A percentile compares a stretch with the other conserved stretches of the same genome.
Evolutionary conservation across 179 eudicot genomes (phyloP).

Genomic region (Spergularia azorica): DNA sequence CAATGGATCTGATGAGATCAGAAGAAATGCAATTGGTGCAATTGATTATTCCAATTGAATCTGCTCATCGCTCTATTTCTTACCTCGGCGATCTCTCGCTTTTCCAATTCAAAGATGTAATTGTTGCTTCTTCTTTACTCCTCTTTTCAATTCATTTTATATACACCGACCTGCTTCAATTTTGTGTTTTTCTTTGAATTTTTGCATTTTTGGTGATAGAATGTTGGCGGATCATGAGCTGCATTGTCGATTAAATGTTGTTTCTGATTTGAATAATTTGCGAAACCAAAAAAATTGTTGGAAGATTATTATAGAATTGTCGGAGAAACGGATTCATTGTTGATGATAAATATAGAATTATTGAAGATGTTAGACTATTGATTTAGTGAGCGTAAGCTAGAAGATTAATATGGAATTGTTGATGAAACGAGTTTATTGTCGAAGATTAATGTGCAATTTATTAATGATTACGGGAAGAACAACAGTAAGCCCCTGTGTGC

Average conservation of each 20-base stretch:
- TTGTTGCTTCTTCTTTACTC: conserved; percentile 13
- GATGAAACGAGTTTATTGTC: too few species aligned
- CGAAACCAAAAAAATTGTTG: conserved; percentile 5
- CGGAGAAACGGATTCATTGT: neutral
- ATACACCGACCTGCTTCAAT: neutral
- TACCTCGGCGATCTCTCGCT: conserved; percentile 79
- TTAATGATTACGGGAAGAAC: too few species aligned
- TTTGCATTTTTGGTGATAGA: neutral
- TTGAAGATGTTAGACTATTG: neutral
- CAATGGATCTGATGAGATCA: conserved; percentile 79
- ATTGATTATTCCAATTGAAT: conserved; percentile 69
- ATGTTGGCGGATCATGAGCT: neutral
- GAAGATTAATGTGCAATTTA: too few species aligned
- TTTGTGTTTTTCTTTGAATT: neutral
- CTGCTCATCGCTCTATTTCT: conserved; percentile 67
- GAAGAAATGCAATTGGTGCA: conserved; percentile 78
- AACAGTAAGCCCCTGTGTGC: too few species aligned
- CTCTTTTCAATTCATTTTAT: neutral
- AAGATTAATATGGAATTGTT: too few species aligned
- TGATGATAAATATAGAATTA: neutral
- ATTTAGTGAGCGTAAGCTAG: neutral
- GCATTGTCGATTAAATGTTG: conserved; percentile 1
- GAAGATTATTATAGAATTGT: neutral
- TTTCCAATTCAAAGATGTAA: conserved; percentile 79
- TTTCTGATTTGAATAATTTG: neutral